Base-by-base conservation (phyloP, 768 basidiomycete genomes). In the Roridomyces roridus region DNA sequence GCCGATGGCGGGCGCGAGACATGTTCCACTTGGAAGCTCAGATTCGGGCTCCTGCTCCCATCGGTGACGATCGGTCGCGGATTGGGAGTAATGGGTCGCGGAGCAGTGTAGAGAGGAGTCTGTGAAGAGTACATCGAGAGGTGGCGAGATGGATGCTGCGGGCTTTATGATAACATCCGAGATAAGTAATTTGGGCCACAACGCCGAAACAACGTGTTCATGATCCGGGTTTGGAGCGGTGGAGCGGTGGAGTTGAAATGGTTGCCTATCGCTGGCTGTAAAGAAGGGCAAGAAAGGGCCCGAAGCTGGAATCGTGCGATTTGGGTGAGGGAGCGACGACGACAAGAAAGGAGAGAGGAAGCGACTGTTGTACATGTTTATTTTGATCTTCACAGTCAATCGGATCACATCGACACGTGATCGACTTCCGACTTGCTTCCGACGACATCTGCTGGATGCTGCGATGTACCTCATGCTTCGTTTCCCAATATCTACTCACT, bases 1-100 rank as follows among this genome's bases (percentile, higher is more conserved):
- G 59, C 77, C 65, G 46, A 67, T 59, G 55, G 61, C 12, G 61
- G 61, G 11, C 61, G 20, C 23, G 61, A 63, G 36, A 63, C 61
- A 36, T 58, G 61, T 39, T 63, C 61, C 29, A 63, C 57, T 49
- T 63, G 21, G 21, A 63, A 63, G 5, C 26, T 37, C 6, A 55
- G 20, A 51, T 63, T 63, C 17, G 61, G 61, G 42, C 61, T 63
- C 12, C 51, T 44, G 18, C 51, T 52, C 5, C 49, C 50, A 45
- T 53, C 61, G 14, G 57, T 17, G 10, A 42, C 29, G 34, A 47
- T 51, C 36, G 52, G 25, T n/a, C 43, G 52, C 15, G 43, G 8
- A 36, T 35, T 15, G 12, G n/a, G n/a, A n/a, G n/a, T n/a, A n/a
- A 47, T 51, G 28, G 52, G 25, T n/a, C 43, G 52, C 15, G 43